These are phyloP conservation scores for Lactarius hengduanensis DNA, from an alignment of 768 basidiomycete genomes.

Conservation along the genomic window DNA sequence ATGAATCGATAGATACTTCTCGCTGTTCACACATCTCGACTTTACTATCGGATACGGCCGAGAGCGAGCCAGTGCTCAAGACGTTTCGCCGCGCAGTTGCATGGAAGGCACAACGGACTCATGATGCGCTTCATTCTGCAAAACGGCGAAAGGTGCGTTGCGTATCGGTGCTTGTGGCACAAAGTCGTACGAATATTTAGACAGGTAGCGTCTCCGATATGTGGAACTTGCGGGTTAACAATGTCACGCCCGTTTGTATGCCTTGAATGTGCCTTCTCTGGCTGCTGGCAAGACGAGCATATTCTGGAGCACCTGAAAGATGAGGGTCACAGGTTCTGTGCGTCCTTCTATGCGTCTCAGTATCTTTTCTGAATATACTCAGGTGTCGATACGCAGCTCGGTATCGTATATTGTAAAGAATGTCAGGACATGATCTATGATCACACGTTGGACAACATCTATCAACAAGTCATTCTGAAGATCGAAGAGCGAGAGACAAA, in stretches of 20 bases:
- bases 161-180: background rate
- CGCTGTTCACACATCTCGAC: slow-evolving; percentile 45
- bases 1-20: slow-evolving; percentile 11
- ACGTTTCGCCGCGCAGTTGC: slow-evolving; percentile 55
- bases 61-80: slow-evolving; percentile 37
- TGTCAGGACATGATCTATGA: slow-evolving; percentile 80
- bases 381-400: slow-evolving; percentile 76
- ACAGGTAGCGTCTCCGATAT: slow-evolving; percentile 59
- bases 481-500: slow-evolving; percentile 60
- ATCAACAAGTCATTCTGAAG: slow-evolving; percentile 44
- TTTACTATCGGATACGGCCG: slow-evolving; percentile 38
- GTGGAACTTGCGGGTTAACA: slow-evolving; percentile 55
- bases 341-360: slow-evolving; percentile 34
- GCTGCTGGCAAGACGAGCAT: slow-evolving; percentile 68
- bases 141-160: slow-evolving; percentile 65
- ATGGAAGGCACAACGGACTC: slow-evolving; percentile 52
- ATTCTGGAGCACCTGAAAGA: slow-evolving; percentile 55
- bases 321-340: slow-evolving; percentile 63
- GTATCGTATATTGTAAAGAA: slow-evolving; percentile 67
- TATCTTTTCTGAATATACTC: background rate
- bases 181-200: background rate
- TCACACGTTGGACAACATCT: slow-evolving; percentile 46
- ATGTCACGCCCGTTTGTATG: slow-evolving; percentile 70
- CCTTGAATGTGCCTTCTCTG: slow-evolving; percentile 65
- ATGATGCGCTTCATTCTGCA: slow-evolving; percentile 47